Percentiles rank a stretch among this genome's conserved stretches.
phyloP scores from a whole-genome alignment of 2,329 filamentous ascomycete genomes.

The Hypoxylon sp. region DNA sequence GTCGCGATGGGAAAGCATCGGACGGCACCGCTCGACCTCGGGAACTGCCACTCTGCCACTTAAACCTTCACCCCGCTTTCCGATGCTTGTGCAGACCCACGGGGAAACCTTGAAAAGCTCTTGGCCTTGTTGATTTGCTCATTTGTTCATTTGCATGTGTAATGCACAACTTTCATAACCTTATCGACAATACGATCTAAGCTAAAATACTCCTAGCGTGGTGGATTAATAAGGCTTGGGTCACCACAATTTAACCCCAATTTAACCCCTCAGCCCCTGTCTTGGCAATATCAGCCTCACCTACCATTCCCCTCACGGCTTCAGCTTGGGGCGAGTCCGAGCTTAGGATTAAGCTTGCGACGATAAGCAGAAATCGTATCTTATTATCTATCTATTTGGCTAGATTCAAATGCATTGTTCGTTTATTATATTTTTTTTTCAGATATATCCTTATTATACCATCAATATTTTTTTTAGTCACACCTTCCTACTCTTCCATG shows the following conservation, averaged over 20 bases:
- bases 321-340: slow-evolving; percentile 17
- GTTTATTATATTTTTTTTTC: neutral
- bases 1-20: slow-evolving; percentile 13
- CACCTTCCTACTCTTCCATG: neutral
- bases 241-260: slow-evolving; percentile 18
- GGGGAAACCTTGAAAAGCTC: slow-evolving; percentile 8
- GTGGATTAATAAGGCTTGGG: slow-evolving; percentile 12
- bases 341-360: neutral
- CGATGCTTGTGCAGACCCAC: slow-evolving; percentile 9
- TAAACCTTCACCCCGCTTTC: slow-evolving; percentile 28
- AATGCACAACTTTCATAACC: slow-evolving; percentile 37
- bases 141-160: neutral
- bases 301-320: slow-evolving; percentile 1
- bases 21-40: neutral
- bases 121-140: slow-evolving; percentile 20
- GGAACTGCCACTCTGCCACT: neutral
- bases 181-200: slow-evolving; percentile 20
- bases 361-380: neutral
- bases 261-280: too few relatives aligned
- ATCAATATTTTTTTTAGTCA: neutral
- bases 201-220: slow-evolving; percentile 9
- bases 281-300: slow-evolving; percentile 31
- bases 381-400: neutral
- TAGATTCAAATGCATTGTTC: neutral
- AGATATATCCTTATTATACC: neutral